Evolutionary conservation across 352 stramenopile genomes (phyloP).

Genomic region (Globisporangium yorkense): DNA sequence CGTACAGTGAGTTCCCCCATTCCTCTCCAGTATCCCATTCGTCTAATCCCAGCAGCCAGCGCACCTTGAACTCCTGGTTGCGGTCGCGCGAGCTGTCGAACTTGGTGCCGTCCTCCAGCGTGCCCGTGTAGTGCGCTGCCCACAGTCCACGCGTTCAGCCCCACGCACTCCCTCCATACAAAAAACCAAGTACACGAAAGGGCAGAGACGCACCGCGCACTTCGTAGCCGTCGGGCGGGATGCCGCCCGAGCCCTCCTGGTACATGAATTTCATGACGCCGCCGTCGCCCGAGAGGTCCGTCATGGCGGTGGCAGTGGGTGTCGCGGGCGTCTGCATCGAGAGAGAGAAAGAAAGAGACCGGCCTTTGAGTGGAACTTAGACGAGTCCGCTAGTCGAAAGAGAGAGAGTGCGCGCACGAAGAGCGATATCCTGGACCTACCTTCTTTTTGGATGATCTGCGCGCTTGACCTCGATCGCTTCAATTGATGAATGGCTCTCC

Average conservation of each 20-base stretch:
- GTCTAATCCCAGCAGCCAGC: background rate
- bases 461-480: no score
- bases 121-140: conserved; percentile 94
- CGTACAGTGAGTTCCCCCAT: no score
- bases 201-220: conserved; percentile 38
- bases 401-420: no score
- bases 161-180: background rate
- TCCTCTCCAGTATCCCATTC: background rate
- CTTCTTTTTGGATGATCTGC: no score
- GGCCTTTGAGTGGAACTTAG: no score
- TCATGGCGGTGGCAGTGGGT: conserved; percentile 20
- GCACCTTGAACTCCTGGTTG: conserved; percentile 76
- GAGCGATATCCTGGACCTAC: no score
- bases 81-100: conserved; percentile 93
- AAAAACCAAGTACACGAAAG: background rate
- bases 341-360: background rate
- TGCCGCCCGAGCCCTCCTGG: conserved; percentile 81
- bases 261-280: conserved; percentile 92
- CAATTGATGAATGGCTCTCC: no score
- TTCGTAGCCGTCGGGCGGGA: conserved; percentile 70
- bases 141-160: background rate
- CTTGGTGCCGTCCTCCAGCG: conserved; percentile 90
- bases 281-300: conserved; percentile 85
- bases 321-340: background rate
- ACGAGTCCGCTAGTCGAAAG: no score